Evolutionary conservation across 192 early-diverging fungal species (phyloP).

Genomic region (Coemansia reversa): DNA sequence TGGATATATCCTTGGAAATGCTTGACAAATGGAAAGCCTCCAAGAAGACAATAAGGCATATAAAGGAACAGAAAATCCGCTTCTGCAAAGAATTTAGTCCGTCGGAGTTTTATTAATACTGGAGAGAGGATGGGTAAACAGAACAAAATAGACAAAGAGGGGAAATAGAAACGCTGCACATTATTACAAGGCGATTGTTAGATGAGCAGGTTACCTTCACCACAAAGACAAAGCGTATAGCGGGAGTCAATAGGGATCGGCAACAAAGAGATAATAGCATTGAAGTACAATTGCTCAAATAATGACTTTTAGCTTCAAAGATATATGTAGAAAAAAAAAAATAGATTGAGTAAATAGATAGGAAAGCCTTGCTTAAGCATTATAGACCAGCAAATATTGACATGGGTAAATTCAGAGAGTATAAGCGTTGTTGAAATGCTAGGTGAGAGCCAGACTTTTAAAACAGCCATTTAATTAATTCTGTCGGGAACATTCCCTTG

Average conservation of each 20-base stretch:
- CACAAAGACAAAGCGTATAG: neutral
- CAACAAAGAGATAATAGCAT: neutral
- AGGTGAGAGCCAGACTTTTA: neutral
- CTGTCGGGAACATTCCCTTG: neutral
- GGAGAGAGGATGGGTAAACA: neutral
- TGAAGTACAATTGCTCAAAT: neutral
- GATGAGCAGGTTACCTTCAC: neutral
- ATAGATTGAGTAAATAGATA: neutral
- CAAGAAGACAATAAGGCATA: neutral
- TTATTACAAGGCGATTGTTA: neutral
- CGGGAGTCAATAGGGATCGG: neutral
- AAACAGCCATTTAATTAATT: neutral
- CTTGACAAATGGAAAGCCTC: neutral
- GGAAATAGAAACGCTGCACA: neutral
- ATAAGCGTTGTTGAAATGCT: neutral
- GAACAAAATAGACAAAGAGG: constrained; percentile 6
- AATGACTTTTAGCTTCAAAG: too few relatives aligned
- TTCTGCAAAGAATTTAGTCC: neutral
- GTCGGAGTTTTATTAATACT: neutral
- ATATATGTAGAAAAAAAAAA: neutral
- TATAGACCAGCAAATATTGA: neutral
- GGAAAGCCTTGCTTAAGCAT: neutral
- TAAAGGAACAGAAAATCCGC: neutral
- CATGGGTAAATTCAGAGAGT: neutral
- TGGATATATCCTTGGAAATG: neutral